Conservation (phyloP, 106 monocot genomes). For the Dactylorhiza incarnata region DNA sequence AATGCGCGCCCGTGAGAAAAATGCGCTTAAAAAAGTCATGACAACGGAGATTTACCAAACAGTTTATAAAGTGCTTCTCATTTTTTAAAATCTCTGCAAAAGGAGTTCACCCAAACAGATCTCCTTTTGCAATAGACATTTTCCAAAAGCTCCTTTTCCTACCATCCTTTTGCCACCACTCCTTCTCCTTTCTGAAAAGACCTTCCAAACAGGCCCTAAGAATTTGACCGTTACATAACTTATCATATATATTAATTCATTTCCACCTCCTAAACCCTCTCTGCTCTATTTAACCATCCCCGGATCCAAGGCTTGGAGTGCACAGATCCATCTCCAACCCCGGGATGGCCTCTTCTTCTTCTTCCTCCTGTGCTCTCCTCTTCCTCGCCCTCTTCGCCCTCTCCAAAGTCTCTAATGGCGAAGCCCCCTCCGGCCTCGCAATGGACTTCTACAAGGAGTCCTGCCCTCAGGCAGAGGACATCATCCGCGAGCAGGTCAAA, state of each 20-base stretch:
- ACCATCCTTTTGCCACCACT: no score
- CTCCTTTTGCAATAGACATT: no score
- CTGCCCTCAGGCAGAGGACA: conserved; percentile 78
- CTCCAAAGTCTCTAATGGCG: background rate
- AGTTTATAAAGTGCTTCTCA: no score
- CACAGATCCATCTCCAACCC: background rate
- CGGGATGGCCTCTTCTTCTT: conserved; percentile 13
- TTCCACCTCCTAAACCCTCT: background rate
- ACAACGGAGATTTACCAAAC: no score
- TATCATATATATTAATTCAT: background rate
- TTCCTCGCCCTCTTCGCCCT: conserved; percentile 16
- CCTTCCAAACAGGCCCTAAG: no score
- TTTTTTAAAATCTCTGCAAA: no score
- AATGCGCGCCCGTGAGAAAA: no score
- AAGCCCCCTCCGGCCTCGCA: conserved; percentile 29
- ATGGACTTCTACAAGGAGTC: conserved; percentile 86
- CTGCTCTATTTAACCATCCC: background rate
- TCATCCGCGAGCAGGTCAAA: conserved; percentile 72
- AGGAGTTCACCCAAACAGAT: no score
- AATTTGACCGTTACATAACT: no score
- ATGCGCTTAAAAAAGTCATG: no score
- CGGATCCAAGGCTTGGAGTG: background rate
- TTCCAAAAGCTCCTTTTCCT: no score
- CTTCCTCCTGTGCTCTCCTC: conserved; percentile 17
- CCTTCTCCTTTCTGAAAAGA: no score